Evolutionary conservation across 2,329 filamentous ascomycete species (phyloP).

Genomic region (Macrophomina tecta): DNA sequence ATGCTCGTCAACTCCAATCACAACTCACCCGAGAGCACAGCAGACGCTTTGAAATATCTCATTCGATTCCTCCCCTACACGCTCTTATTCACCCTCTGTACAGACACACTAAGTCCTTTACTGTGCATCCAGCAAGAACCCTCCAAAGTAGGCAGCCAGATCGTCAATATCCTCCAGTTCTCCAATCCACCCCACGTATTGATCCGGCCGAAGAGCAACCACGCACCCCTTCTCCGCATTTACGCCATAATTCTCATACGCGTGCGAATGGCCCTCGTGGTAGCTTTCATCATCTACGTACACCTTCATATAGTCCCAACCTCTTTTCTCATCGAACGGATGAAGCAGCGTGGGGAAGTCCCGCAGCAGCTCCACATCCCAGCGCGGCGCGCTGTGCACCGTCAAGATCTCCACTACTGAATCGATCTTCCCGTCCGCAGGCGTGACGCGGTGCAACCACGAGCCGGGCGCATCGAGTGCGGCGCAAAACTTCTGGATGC

Average conservation of each 20-base stretch:
- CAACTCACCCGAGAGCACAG: too few relatives aligned
- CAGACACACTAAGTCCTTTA: background rate
- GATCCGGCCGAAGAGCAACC: slow-evolving; percentile 69
- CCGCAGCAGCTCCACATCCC: slow-evolving; percentile 50
- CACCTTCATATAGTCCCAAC: slow-evolving; percentile 51
- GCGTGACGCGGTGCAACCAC: slow-evolving; percentile 55
- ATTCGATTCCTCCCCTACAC: background rate
- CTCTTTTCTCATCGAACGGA: slow-evolving; percentile 47
- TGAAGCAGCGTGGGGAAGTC: slow-evolving; percentile 52
- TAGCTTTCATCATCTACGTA: slow-evolving; percentile 55
- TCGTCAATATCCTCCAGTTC: slow-evolving; percentile 42
- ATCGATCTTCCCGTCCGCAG: slow-evolving; percentile 47
- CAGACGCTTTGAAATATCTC: background rate
- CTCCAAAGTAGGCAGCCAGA: slow-evolving; percentile 36
- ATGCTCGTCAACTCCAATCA: too few relatives aligned
- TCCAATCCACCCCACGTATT: slow-evolving; percentile 63
- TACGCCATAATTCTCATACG: slow-evolving; percentile 65
- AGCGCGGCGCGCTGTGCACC: slow-evolving; percentile 62
- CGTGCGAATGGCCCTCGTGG: slow-evolving; percentile 51
- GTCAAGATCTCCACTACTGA: slow-evolving; percentile 66
- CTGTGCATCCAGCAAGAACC: slow-evolving; percentile 24
- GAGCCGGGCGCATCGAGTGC: slow-evolving; percentile 45
- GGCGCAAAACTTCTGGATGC: slow-evolving; percentile 57
- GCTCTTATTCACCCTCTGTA: background rate
- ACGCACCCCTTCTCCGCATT: slow-evolving; percentile 61